Conservation (phyloP, 805 yeast species). For the Saturnispora bothae region DNA sequence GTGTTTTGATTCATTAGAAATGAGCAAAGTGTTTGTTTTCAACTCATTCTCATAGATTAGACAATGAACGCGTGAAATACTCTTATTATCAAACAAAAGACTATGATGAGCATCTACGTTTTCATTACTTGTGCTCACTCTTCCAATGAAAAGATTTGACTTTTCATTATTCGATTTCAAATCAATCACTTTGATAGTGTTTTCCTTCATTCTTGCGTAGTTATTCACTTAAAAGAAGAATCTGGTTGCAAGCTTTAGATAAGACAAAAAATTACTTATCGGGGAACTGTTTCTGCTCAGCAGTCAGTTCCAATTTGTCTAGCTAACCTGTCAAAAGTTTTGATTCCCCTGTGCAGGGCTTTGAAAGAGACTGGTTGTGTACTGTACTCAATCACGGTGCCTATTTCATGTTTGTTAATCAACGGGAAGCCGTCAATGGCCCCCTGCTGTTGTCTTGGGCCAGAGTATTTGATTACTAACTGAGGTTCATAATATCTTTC, state of each 20-base stretch:
- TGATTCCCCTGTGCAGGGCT: not conserved
- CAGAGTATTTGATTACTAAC: slow-evolving; percentile 9
- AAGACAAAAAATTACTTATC: too few species aligned
- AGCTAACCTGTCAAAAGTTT: not conserved
- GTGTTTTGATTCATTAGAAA: slow-evolving; percentile 9
- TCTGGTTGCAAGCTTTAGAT: too few species aligned
- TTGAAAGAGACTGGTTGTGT: not conserved
- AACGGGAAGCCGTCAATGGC: slow-evolving; percentile 13
- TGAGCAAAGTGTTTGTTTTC: too few species aligned
- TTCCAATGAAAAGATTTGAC: slow-evolving; percentile 15
- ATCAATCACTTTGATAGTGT: not conserved
- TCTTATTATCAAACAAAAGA: slow-evolving; percentile 16
- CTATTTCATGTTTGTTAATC: not conserved
- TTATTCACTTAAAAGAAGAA: too few species aligned
- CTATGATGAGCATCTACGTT: slow-evolving; percentile 9
- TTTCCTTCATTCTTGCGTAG: too few species aligned
- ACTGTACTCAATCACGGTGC: not conserved
- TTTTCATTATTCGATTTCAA: not conserved
- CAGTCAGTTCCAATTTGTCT: too few species aligned
- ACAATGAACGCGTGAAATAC: too few species aligned
- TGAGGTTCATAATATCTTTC: slow-evolving; percentile 2
- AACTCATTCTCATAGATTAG: slow-evolving; percentile 6
- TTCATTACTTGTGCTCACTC: slow-evolving; percentile 16
- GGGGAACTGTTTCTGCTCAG: too few species aligned
- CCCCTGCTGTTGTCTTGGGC: slow-evolving; percentile 1